Base-by-base conservation (phyloP, 371 early-diverging fungal genomes). In the Caulochytrium protostelioides region DNA sequence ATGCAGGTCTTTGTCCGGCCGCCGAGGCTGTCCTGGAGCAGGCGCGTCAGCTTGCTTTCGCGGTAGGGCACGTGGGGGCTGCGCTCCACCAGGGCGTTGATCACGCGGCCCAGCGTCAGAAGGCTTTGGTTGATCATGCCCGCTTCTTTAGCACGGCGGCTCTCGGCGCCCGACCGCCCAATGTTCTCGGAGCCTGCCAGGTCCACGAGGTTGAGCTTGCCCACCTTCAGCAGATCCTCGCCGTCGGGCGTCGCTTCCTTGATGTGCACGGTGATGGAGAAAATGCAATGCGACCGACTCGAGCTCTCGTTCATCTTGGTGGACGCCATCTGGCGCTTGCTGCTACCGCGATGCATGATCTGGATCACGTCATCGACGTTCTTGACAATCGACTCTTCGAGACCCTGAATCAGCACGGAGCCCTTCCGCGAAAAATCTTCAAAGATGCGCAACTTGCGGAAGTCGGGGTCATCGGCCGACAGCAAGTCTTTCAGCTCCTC, bases 151-250 rank as follows among this genome's bases (percentile, higher is more conserved):
- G 87, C 83, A 14, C 89, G 60, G 3, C 55, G 47, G 21, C 79
- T 71, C 46, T 83, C 83, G 0, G 91, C 92, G 3, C 91, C 86
- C 2, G 90, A 82, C 19, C 77, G 70, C 5, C 71, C 70, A 35
- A 91, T 74, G 49, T 91, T 82, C 46, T 98, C 99, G 15, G 84
- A 83, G 2, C 99, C 99, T 4, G 99, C 99, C 33, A 98, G 46
- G 56, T 98, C 99, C 2, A 98, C 97, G 34, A 98, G 68, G 44
- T 85, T 80, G 21, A 98, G 57, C 37, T 84, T 84, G 24, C 98
- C 95, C 12, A 45, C 50, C 50, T 77, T 81, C 3, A 83, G 42
- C 0, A 81, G 50, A 21, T 79, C 83, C 42, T 83, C 79, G 6
- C 84, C 84, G 17, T 73, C 76, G 0, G 68, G 60, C 0, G 75